These are phyloP conservation scores for Backusella liffmaniae DNA, from an alignment of 192 early-diverging fungal species.

Conservation along the genomic window DNA sequence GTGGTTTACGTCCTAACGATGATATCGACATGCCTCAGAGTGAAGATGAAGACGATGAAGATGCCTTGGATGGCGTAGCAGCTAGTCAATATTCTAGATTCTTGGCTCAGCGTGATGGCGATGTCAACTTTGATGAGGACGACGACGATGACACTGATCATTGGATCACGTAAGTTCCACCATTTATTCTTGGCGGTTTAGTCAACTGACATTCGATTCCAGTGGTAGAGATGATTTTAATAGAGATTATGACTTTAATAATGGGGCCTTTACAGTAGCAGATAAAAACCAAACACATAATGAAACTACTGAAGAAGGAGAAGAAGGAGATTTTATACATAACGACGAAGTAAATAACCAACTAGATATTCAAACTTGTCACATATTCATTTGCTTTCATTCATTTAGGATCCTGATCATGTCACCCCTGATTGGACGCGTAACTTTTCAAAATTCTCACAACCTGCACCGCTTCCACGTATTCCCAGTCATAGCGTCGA, in stretches of 20 bases:
- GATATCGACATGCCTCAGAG: constrained; percentile 18
- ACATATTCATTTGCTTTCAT: not conserved
- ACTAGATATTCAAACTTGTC: not conserved
- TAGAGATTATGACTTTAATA: constrained; percentile 14
- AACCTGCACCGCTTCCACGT: not conserved
- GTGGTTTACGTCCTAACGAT: constrained; percentile 52
- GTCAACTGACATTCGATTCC: not conserved
- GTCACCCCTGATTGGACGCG: constrained; percentile 24
- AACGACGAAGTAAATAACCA: constrained; percentile 20
- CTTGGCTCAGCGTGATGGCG: constrained; percentile 3
- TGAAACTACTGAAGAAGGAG: constrained; percentile 6
- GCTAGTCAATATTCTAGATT: constrained; percentile 19
- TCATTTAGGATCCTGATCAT: constrained; percentile 8
- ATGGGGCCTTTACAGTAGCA: not conserved
- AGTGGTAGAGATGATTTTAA: not conserved
- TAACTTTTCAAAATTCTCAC: constrained; percentile 14
- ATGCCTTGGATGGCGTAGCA: constrained; percentile 16
- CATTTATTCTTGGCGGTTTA: not conserved
- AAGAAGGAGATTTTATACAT: constrained; percentile 5
- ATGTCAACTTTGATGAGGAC: constrained; percentile 17
- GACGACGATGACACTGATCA: constrained; percentile 27
- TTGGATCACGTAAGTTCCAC: constrained; percentile 27
- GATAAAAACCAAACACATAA: constrained; percentile 9
- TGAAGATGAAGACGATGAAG: constrained; percentile 25
- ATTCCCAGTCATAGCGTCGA: constrained; percentile 14